These are phyloP conservation scores for Linnemannia schmuckeri DNA, from an alignment of 192 early-diverging fungal species.

Conservation along the genomic window DNA sequence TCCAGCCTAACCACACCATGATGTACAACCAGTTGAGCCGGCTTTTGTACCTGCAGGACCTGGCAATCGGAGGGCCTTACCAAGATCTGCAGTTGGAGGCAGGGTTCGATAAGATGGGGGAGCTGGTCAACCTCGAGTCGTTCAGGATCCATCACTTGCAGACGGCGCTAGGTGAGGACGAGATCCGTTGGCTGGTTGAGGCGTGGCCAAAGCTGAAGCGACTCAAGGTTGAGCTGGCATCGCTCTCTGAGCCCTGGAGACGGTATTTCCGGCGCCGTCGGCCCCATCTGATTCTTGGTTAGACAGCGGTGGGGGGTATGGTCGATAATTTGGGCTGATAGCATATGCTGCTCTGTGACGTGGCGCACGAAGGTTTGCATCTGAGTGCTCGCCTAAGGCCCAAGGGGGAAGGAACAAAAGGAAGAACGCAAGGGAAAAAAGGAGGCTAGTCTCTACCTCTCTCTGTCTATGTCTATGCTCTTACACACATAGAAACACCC, in stretches of 20 bases:
- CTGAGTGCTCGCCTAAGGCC: not conserved
- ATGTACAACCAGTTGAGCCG: constrained; percentile 50
- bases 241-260: constrained; percentile 36
- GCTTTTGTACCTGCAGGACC: constrained; percentile 25
- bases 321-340: not conserved
- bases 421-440: not conserved
- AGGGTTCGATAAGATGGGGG: constrained; percentile 26
- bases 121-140: constrained; percentile 26
- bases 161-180: constrained; percentile 32
- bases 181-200: constrained; percentile 51
- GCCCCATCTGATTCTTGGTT: constrained; percentile 46
- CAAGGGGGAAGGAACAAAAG: not conserved
- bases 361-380: not conserved
- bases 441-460: not conserved
- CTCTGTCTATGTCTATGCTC: not conserved
- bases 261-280: constrained; percentile 47
- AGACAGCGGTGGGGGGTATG: not conserved
- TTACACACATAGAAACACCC: not conserved
- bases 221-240: constrained; percentile 22
- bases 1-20: constrained; percentile 23
- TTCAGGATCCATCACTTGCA: constrained; percentile 38
- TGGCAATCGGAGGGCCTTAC: constrained; percentile 39
- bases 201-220: constrained; percentile 52
- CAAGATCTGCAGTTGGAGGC: constrained; percentile 30
- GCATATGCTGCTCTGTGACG: no score